These are phyloP conservation scores for Mycena capillaripes DNA, from an alignment of 768 basidiomycete species.

Conservation along the genomic window DNA sequence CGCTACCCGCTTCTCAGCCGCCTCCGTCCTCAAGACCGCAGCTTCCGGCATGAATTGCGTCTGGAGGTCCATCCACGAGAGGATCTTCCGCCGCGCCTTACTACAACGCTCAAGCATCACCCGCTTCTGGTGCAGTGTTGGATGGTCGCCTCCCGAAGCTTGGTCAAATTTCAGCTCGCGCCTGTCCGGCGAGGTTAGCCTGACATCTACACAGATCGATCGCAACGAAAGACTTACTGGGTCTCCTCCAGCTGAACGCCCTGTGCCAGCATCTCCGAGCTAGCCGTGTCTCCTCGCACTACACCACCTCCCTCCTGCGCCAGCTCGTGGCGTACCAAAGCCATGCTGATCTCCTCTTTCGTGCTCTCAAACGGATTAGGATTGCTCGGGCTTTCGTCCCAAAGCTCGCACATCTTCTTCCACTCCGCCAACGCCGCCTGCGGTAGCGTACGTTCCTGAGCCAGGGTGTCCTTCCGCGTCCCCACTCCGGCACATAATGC, in stretches of 20 bases:
- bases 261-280: conserved; percentile 9
- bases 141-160: background rate
- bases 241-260: conserved; percentile 2
- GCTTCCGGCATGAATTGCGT: conserved; percentile 4
- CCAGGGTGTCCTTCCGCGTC: background rate
- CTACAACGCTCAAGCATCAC: conserved; percentile 14
- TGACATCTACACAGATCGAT: background rate
- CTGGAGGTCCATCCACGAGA: conserved; percentile 8
- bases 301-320: background rate
- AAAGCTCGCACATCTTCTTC: background rate
- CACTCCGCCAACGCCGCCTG: background rate
- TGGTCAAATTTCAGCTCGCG: conserved; percentile 6
- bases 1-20: background rate
- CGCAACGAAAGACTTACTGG: background rate
- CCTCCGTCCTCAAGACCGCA: background rate
- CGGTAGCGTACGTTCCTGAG: background rate
- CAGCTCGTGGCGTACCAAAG: background rate
- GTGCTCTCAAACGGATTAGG: background rate
- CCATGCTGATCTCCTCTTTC: background rate
- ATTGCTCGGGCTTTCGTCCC: background rate
- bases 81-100: conserved; percentile 3
- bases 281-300: background rate
- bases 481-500: background rate
- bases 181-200: background rate
- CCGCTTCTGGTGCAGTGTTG: conserved; percentile 2